These are phyloP conservation scores for Neurospora crassa DNA, from an alignment of 2,329 filamentous ascomycete species.

Conservation along the genomic window DNA sequence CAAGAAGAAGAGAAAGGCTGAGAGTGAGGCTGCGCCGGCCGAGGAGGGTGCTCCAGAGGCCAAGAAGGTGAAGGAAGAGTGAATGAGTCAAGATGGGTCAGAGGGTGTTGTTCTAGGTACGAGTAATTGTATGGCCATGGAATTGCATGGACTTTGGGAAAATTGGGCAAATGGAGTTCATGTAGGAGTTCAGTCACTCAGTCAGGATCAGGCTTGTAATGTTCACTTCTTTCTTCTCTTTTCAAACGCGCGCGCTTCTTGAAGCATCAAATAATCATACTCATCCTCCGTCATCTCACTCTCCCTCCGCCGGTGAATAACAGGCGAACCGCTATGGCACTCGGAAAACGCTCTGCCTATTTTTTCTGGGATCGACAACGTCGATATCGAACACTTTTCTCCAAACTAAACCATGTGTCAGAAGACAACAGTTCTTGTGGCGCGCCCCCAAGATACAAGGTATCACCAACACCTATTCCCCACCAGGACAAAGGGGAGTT, in stretches of 20 bases:
- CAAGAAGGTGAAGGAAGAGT: constrained; percentile 28
- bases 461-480: no score
- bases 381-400: no score
- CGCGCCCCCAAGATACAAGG: no score
- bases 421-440: no score
- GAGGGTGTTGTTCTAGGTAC: not conserved
- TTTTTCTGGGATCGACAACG: not conserved
- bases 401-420: no score
- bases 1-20: constrained; percentile 50
- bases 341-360: not conserved
- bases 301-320: not conserved
- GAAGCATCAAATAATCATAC: not conserved
- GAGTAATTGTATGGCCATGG: not conserved
- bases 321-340: not conserved
- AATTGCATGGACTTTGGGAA: not conserved
- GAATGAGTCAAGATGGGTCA: not conserved
- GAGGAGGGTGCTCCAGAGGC: constrained; percentile 19
- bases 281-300: not conserved
- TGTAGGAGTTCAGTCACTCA: not conserved
- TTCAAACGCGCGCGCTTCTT: not conserved
- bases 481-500: no score
- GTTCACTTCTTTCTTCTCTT: not conserved
- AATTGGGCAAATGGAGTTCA: not conserved
- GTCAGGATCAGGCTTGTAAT: not conserved
- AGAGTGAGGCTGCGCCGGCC: constrained; percentile 17